phyloP scores from a whole-genome alignment of 345 rosid species.

The Melaleuca quinquenervia region DNA sequence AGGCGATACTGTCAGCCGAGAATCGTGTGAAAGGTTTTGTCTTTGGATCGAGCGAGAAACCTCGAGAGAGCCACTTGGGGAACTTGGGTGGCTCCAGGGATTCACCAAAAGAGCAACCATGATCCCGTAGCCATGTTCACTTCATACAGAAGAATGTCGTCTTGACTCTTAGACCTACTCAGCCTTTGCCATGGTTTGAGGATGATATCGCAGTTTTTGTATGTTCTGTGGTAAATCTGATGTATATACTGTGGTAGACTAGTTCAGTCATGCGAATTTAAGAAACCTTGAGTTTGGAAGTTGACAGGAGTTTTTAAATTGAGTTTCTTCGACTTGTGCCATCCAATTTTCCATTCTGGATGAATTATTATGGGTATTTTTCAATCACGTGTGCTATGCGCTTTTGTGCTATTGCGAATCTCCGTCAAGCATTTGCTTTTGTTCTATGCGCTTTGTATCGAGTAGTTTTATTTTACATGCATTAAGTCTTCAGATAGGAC shows the following conservation, averaged over 20 bases:
- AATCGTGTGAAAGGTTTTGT: slow-evolving; percentile 44
- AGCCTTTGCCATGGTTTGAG: not conserved
- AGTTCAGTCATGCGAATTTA: not conserved
- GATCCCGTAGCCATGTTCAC: not conserved
- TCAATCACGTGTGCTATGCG: not conserved
- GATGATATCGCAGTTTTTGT: not conserved
- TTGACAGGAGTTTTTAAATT: not conserved
- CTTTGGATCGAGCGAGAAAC: slow-evolving; percentile 38
- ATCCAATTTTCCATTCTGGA: not conserved
- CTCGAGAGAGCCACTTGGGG: slow-evolving; percentile 6
- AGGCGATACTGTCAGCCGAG: slow-evolving; percentile 45
- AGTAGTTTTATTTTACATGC: not conserved
- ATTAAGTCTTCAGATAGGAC: not conserved
- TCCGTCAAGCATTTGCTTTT: not conserved
- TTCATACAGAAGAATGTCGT: not conserved
- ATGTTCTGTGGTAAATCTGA: not conserved
- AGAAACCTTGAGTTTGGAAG: not conserved
- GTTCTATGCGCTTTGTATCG: not conserved
- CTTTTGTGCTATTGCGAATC: not conserved
- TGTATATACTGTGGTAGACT: not conserved
- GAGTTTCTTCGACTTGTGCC: not conserved
- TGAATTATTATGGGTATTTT: not conserved
- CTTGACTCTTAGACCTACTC: not conserved
- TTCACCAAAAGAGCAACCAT: slow-evolving; percentile 7
- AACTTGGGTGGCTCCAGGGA: slow-evolving; percentile 9